Evolutionary conservation across 140 eudicot species (phyloP), one percentile per base, ranked within the genome.

Genomic region (Flaveria floridana): DNA sequence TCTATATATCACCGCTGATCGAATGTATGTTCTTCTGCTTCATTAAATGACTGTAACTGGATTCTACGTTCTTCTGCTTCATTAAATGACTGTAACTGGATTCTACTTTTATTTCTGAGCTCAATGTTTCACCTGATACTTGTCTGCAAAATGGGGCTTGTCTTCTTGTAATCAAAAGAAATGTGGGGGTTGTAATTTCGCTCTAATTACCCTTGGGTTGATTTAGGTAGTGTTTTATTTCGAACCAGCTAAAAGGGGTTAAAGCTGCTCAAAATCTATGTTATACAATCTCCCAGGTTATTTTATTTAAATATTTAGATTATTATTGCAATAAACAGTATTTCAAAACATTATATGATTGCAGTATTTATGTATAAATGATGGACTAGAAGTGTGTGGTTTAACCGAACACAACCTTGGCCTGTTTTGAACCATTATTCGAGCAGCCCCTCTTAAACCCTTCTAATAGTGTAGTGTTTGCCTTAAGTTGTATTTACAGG

Each of bases 1-100:
- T 80, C 87, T 76, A 73, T 65, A 21, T 23, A 76, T 21, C 74
- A 50, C 63, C 85, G 81, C 3, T 80, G 86, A 84, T 83, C 39
- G 21, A 39, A 48, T 71, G 57, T 67, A 46, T 30, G 13, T 34
- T 65, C 34, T 73, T 44, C 73, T 70, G 58, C 48, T 52, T 62
- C 51, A 18, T 55, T 13, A 18, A 56, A 65, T 19, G 23, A 65
- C 39, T 65, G 71, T 61, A 59, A 70, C 25, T 2, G 25, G 62
- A 70, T 70, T 70, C 44, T 47, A 20, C 7, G 13, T 34, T 65
- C 34, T 73, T 44, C 73, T 70, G 58, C 48, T 52, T 62, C 51
- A 18, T 55, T 13, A 18, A 56, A 65, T 30, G 23, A 65, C 39
- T 65, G 71, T 61, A 59, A 70, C 25, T 2, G 25, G 62, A 70